phyloP scores from a whole-genome alignment of 1,139 yeast genomes.

The Debaryomyces nepalensis region DNA sequence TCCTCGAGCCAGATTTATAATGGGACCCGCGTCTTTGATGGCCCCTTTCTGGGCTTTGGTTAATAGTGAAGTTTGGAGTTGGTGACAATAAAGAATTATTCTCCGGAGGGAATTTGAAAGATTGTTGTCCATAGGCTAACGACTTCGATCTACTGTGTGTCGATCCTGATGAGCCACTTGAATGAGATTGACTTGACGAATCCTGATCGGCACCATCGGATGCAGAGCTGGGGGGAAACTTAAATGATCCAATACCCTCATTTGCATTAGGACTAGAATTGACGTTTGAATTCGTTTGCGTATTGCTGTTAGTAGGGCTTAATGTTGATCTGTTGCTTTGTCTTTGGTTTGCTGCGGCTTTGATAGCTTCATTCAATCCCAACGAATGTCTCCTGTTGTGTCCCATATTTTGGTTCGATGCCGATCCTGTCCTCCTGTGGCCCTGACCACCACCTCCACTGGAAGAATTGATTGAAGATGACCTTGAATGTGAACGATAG shows the following conservation, averaged over 20 bases:
- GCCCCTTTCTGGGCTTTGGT: constrained; percentile 47
- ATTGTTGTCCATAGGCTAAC: constrained; percentile 51
- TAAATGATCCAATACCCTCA: constrained; percentile 36
- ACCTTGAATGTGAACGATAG: constrained; percentile 43
- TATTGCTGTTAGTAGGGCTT: constrained; percentile 34
- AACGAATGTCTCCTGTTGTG: constrained; percentile 91
- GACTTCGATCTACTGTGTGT: constrained; percentile 40
- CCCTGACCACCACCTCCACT: constrained; percentile 18
- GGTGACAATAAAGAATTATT: constrained; percentile 45
- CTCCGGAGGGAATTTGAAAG: constrained; percentile 51
- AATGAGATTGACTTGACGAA: constrained; percentile 23
- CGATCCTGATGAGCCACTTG: constrained; percentile 18
- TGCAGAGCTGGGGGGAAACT: constrained; percentile 35
- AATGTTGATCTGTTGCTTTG: constrained; percentile 53
- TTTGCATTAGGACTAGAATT: constrained; percentile 19
- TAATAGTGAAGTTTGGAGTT: constrained; percentile 47
- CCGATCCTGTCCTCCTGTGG: constrained; percentile 47
- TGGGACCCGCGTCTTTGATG: constrained; percentile 55
- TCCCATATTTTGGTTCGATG: constrained; percentile 48
- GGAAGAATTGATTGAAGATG: constrained; percentile 35
- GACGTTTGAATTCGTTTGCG: constrained; percentile 11
- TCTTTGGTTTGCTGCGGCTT: constrained; percentile 88
- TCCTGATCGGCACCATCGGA: constrained; percentile 22
- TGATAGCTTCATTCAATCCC: constrained; percentile 93
- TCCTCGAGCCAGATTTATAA: constrained; percentile 60